Evolutionary conservation across 768 basidiomycete genomes (phyloP).

Genomic region (Amanita inopinata): DNA sequence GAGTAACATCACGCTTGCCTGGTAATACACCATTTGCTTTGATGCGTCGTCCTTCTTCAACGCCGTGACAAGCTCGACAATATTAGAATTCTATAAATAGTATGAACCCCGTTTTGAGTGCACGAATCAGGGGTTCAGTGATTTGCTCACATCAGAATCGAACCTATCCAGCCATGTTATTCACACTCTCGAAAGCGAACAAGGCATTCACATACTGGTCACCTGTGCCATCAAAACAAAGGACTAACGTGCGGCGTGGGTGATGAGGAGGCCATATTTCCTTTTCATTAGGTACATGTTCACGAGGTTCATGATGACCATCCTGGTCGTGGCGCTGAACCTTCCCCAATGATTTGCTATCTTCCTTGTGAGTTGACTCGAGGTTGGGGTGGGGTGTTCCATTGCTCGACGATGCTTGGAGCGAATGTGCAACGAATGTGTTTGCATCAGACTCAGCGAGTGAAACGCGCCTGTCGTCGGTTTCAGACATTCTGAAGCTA

Average conservation of each 20-base stretch:
- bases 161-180: constrained; percentile 18
- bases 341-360: too few species aligned
- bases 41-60: constrained; percentile 40
- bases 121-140: not conserved
- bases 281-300: not conserved
- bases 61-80: constrained; percentile 38
- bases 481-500: too few species aligned
- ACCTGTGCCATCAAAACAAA: constrained; percentile 63
- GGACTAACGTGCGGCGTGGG: constrained; percentile 38
- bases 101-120: not conserved
- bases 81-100: constrained; percentile 32
- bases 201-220: constrained; percentile 24
- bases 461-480: not conserved
- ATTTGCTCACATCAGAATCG: constrained; percentile 30
- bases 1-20: constrained; percentile 22
- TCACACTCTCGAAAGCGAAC: not conserved
- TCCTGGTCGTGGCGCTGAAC: not conserved
- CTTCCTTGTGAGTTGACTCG: not conserved
- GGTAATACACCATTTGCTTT: constrained; percentile 47
- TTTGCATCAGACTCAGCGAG: not conserved
- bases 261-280: constrained; percentile 11
- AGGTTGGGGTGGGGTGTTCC: not conserved
- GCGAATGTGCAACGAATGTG: not conserved
- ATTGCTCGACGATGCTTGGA: not conserved
- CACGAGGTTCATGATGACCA: not conserved